These are phyloP conservation scores for Aurantiochytrium sp. DNA, from an alignment of 108 stramenopile species.

Conservation along the genomic window DNA sequence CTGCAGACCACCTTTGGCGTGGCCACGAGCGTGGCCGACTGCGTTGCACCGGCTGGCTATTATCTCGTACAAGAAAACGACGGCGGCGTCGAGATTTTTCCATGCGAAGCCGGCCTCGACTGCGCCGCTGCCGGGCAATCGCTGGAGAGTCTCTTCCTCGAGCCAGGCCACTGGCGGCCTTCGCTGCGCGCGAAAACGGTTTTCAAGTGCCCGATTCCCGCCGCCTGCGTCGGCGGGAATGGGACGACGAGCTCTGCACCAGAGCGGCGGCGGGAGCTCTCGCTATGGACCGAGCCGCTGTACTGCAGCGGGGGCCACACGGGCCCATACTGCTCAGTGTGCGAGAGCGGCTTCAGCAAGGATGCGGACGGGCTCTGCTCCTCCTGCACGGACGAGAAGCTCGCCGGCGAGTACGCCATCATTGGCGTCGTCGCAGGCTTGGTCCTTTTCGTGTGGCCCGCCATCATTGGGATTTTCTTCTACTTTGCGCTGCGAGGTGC, in stretches of 20 bases:
- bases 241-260: background rate
- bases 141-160: background rate
- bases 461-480: background rate
- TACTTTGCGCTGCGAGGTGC: background rate
- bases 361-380: background rate
- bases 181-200: background rate
- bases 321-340: background rate
- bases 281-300: background rate
- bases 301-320: background rate
- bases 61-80: background rate
- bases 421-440: background rate
- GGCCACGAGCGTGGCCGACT: background rate
- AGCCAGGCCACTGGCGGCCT: background rate
- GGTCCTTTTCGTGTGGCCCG: background rate
- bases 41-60: background rate
- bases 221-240: background rate
- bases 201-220: background rate
- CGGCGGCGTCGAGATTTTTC: background rate
- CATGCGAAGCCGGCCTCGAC: background rate
- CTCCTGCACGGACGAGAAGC: background rate
- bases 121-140: background rate
- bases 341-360: background rate
- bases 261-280: background rate
- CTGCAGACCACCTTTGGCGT: background rate
- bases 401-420: background rate